Percentiles rank a stretch among this genome's conserved stretches.
phyloP scores from a whole-genome alignment of 2,329 filamentous ascomycete genomes.

The Didymella pinodella region DNA sequence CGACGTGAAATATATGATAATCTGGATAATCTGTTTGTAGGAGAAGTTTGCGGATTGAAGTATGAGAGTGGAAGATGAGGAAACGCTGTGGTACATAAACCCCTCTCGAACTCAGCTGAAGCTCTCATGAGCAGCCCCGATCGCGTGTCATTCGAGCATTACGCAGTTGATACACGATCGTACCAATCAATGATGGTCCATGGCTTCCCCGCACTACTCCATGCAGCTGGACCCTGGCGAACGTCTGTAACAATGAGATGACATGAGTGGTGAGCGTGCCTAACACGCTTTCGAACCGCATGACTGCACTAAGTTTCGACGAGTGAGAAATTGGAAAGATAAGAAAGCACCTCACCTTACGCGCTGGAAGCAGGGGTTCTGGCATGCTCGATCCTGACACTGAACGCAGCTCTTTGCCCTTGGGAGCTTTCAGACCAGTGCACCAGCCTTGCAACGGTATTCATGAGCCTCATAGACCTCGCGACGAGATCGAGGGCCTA shows the following conservation, averaged over 20 bases:
- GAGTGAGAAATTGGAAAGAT: slow-evolving; percentile 18
- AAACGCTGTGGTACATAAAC: slow-evolving; percentile 25
- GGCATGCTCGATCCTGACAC: background rate
- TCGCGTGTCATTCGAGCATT: slow-evolving; percentile 41
- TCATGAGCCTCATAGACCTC: slow-evolving; percentile 21
- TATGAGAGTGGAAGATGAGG: background rate
- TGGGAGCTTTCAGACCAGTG: slow-evolving; percentile 1
- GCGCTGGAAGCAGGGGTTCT: slow-evolving; percentile 2
- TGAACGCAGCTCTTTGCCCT: slow-evolving; percentile 1
- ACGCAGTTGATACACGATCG: slow-evolving; percentile 44
- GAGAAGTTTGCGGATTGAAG: background rate
- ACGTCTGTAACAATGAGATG: slow-evolving; percentile 33
- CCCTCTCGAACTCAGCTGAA: slow-evolving; percentile 28
- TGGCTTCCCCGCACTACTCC: slow-evolving; percentile 44
- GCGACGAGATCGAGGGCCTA: slow-evolving; percentile 9
- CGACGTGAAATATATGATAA: background rate
- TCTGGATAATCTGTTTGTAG: background rate
- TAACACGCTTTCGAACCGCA: slow-evolving; percentile 10
- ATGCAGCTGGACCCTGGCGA: slow-evolving; percentile 37
- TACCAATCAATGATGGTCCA: slow-evolving; percentile 43
- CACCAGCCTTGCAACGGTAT: slow-evolving; percentile 1
- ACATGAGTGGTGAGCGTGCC: slow-evolving; percentile 12
- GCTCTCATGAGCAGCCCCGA: slow-evolving; percentile 23
- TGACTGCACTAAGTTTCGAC: slow-evolving; percentile 7
- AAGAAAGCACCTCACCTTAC: background rate